These are phyloP conservation scores for Terana coerulea DNA, from an alignment of 768 basidiomycete genomes.

Conservation along the genomic window DNA sequence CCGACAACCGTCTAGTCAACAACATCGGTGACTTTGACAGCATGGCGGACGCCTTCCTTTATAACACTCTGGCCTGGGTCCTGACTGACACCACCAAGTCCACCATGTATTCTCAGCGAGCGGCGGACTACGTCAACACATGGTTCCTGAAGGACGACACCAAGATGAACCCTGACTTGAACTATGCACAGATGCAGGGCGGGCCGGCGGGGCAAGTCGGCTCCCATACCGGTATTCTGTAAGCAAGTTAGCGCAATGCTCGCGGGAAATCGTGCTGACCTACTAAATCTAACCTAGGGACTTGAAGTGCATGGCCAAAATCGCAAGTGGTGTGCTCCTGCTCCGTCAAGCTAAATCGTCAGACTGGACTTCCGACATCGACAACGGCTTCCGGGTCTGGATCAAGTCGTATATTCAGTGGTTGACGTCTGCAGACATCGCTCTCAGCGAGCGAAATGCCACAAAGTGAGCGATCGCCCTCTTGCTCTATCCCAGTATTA, in stretches of 20 bases:
- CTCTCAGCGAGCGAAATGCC: conserved; percentile 41
- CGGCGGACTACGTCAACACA: conserved; percentile 43
- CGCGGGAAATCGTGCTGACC: background rate
- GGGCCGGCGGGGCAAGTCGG: conserved; percentile 27
- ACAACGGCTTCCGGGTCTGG: conserved; percentile 49
- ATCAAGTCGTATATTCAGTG: conserved; percentile 48
- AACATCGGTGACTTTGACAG: conserved; percentile 51
- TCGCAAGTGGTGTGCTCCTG: conserved; percentile 49
- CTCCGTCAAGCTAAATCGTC: conserved; percentile 45
- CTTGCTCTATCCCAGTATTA: background rate
- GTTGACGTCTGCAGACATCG: conserved; percentile 47
- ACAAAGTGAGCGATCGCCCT: conserved; percentile 39
- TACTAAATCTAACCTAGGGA: conserved; percentile 36
- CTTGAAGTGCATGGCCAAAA: conserved; percentile 53
- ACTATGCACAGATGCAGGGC: conserved; percentile 34
- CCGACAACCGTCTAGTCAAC: conserved; percentile 54
- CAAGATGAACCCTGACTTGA: conserved; percentile 61
- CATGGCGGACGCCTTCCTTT: conserved; percentile 57
- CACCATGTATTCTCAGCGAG: conserved; percentile 43
- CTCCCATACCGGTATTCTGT: conserved; percentile 54
- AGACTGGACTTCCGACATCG: conserved; percentile 52
- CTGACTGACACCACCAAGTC: conserved; percentile 33
- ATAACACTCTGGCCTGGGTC: conserved; percentile 55
- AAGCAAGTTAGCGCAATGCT: conserved; percentile 25
- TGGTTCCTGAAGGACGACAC: conserved; percentile 62